A percentile compares a stretch with the other conserved stretches of the same genome.
Evolutionary conservation across 208 protist species (phyloP).

Genomic region (Trypanosoma platydactyli): DNA sequence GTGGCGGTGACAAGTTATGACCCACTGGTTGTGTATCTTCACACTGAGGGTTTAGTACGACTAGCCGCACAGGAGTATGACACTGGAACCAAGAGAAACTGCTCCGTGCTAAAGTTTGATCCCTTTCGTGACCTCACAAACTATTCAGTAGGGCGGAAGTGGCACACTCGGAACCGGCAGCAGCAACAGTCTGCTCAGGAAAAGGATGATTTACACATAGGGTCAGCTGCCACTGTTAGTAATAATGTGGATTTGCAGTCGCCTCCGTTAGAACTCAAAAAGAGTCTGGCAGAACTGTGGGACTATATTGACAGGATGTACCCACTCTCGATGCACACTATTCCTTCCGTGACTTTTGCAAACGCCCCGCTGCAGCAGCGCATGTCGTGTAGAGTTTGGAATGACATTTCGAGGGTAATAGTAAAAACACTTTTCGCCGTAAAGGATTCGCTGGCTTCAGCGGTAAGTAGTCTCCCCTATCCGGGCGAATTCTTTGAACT

Average conservation of each 20-base stretch:
- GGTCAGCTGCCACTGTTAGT: neutral
- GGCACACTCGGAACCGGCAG: conserved; percentile 19
- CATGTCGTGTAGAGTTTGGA: conserved; percentile 48
- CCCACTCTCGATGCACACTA: neutral
- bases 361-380: conserved; percentile 5
- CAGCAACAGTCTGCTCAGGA: neutral
- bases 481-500: conserved; percentile 83
- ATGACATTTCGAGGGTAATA: conserved; percentile 70
- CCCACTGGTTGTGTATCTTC: conserved; percentile 86
- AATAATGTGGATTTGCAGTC: neutral
- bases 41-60: conserved; percentile 93
- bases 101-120: conserved; percentile 21
- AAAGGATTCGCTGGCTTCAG: conserved; percentile 36
- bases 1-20: conserved; percentile 91
- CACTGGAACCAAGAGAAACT: neutral
- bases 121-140: conserved; percentile 92
- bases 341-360: neutral
- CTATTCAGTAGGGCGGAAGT: conserved; percentile 84
- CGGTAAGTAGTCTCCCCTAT: conserved; percentile 25
- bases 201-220: neutral
- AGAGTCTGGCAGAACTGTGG: conserved; percentile 66
- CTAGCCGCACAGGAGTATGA: conserved; percentile 92
- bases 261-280: conserved; percentile 54
- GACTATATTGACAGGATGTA: conserved; percentile 43
- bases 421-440: conserved; percentile 69